phyloP scores from a whole-genome alignment of 106 monocot genomes.

The Dendrobium catenatum region DNA sequence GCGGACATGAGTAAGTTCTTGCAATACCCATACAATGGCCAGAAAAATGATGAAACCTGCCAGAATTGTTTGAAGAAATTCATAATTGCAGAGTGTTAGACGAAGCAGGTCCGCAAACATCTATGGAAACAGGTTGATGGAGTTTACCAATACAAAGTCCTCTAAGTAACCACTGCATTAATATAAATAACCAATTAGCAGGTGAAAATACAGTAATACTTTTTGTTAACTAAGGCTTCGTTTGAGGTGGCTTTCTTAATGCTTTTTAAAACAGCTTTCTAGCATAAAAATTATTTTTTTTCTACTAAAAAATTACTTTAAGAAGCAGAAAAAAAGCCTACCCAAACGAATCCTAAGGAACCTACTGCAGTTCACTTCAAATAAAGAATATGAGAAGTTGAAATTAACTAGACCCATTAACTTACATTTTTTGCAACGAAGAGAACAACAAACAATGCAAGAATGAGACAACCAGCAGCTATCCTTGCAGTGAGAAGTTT shows the following conservation, averaged over 20 bases:
- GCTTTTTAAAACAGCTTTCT: too few relatives aligned
- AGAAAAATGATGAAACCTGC: slow-evolving; percentile 89
- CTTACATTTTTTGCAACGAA: slow-evolving; percentile 95
- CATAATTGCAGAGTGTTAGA: not conserved
- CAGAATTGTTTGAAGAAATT: slow-evolving; percentile 1
- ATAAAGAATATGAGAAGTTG: not conserved
- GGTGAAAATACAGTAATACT: not conserved
- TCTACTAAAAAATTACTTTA: too few relatives aligned
- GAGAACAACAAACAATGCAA: slow-evolving; percentile 78
- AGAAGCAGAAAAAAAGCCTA: too few relatives aligned
- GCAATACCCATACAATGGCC: slow-evolving; percentile 73
- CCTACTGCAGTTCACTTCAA: not conserved
- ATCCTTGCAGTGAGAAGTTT: slow-evolving; percentile 58
- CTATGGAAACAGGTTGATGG: not conserved
- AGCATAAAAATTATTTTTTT: too few relatives aligned
- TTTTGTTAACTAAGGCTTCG: not conserved
- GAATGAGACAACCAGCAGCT: slow-evolving; percentile 66
- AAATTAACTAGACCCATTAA: not conserved
- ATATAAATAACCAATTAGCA: slow-evolving; percentile 1
- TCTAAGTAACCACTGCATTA: slow-evolving; percentile 59
- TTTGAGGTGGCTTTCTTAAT: too few relatives aligned
- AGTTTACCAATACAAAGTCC: slow-evolving; percentile 68
- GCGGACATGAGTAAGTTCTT: slow-evolving; percentile 63
- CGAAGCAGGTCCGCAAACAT: not conserved
- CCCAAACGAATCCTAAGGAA: not conserved